Evolutionary conservation across 306 rosid genomes (phyloP), one percentile per base, ranked within the genome.

Genomic region (Gastrolobium bilobum): DNA sequence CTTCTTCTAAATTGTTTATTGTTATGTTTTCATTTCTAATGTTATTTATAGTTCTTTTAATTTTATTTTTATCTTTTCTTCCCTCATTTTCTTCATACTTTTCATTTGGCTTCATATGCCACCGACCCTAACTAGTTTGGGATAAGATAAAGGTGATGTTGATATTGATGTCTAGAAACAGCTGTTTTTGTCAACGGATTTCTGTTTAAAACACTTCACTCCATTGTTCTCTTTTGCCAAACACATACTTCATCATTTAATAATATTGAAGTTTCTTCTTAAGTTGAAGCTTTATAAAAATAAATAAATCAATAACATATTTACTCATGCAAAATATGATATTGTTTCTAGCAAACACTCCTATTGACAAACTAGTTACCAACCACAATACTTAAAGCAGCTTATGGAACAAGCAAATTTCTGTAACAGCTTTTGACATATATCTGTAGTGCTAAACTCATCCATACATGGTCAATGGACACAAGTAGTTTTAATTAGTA

Each of bases 401-500:
- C 50, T 51, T 34, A 56, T 20, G 26, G 26, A 20, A 20, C 26
- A 20, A 20, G 26, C 10, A 42, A 33, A 4, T 42, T 73, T 57
- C 40, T 42, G 9, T 56, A 7, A 6, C 43, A 30, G 4, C 33
- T 13, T 57, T 73, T 73, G 56, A 42, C 30, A n/a, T 42, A n/a
- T 57, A 10, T 11, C 46, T n/a, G 5, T 44, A 4, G 7, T 3
- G 11, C 54, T 8, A 11, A 37, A 48, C 43, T 51, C 40, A 3
- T 65, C 4, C 56, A 54, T 40, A 5, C 33, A 54, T 37, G 9
- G 10, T 1, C 3, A 61, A 79, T 14, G 48, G 43, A 11, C 79
- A 66, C 34, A 38, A 14, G 29, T 8, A 50, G 73, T 65, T 40
- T 47, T 31, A 42, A 35, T 76, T 8, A 30, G 26, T 50, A 73